Percentiles rank a stretch among this genome's conserved stretches.
Evolutionary conservation across 768 basidiomycete genomes (phyloP).

Genomic region (Phanerodontia chrysosporium): DNA sequence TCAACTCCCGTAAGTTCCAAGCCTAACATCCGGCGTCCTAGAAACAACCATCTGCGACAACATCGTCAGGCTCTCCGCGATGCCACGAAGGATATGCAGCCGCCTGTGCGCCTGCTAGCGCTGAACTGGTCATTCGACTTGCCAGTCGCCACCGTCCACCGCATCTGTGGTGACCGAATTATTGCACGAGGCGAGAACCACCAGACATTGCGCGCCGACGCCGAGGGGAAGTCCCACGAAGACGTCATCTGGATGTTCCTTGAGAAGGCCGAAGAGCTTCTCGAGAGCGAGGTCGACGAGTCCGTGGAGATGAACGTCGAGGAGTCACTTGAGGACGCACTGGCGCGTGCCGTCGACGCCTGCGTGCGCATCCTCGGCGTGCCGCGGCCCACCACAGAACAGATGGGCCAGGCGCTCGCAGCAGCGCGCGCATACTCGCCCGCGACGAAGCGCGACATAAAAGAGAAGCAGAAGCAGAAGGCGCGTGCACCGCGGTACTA

Average conservation of each 20-base stretch:
- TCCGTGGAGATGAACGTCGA: slow-evolving; percentile 63
- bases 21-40: slow-evolving; percentile 17
- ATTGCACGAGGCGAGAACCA: slow-evolving; percentile 76
- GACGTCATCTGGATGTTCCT: slow-evolving; percentile 82
- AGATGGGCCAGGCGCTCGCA: slow-evolving; percentile 49
- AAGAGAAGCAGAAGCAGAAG: slow-evolving; percentile 31
- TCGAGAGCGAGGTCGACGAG: slow-evolving; percentile 58
- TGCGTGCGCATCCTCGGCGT: slow-evolving; percentile 53
- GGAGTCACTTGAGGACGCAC: slow-evolving; percentile 49
- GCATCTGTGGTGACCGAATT: slow-evolving; percentile 77
- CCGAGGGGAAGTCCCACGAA: slow-evolving; percentile 57
- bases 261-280: slow-evolving; percentile 54
- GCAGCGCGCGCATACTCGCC: slow-evolving; percentile 39
- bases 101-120: slow-evolving; percentile 72
- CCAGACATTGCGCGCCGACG: slow-evolving; percentile 69
- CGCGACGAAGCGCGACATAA: slow-evolving; percentile 26
- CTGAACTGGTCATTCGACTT: slow-evolving; percentile 69
- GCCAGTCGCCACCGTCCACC: slow-evolving; percentile 59
- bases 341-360: slow-evolving; percentile 56
- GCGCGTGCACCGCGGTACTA: slow-evolving; percentile 63
- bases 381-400: slow-evolving; percentile 46
- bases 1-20: neutral
- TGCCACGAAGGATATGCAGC: slow-evolving; percentile 36
- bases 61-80: slow-evolving; percentile 74
- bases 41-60: slow-evolving; percentile 85